Base-by-base conservation (phyloP, 306 rosid species). In the Fagus crenata region DNA sequence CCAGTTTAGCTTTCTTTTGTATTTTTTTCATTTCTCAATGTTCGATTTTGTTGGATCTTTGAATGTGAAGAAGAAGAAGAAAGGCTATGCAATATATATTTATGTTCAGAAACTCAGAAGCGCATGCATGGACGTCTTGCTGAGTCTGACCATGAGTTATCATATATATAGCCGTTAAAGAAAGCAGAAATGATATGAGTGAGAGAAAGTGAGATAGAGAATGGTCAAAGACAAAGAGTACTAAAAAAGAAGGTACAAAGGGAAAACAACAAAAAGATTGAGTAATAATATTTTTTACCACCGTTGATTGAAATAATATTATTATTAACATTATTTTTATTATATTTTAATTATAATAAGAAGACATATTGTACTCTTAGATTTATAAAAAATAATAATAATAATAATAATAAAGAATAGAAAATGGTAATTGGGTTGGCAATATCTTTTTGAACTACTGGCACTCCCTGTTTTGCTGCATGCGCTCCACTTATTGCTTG, bases 361-460 rank as follows among this genome's bases (percentile, higher is more conserved):
- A 22, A 22, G 28, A 22, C 28, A 22, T 22, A 22, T 22, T 22
- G 28, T 22, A 22, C 28, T 22, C 28, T 22, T 22, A 22, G 28
- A 22, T 22, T 22, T 46, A 46, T 7, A 46, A 46, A 12, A 46
- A 46, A 46, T 46, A 46, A 13, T 7, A 46, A 22, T 7, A 46
- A n/a, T n/a, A n/a, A 46, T 36, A 53, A 53, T 40, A 73, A n/a
- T 31, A 59, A 9, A 63, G 67, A 53, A 53, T 42, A 72, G 72
- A 53, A 75, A 75, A 71, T 63, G 58, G 53, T 32, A 71, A 41
- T 39, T 63, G 37, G 59, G 54, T 59, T 81, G 42, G 75, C 67
- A 67, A 32, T 53, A 33, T 28, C 3, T 7, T 2, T 60, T 31
- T 60, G 51, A 9, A 11, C 35, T 33, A 33, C 68, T 61, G 68